These are phyloP conservation scores for Auriculariales sp. DNA, from an alignment of 768 basidiomycete species.

Conservation along the genomic window DNA sequence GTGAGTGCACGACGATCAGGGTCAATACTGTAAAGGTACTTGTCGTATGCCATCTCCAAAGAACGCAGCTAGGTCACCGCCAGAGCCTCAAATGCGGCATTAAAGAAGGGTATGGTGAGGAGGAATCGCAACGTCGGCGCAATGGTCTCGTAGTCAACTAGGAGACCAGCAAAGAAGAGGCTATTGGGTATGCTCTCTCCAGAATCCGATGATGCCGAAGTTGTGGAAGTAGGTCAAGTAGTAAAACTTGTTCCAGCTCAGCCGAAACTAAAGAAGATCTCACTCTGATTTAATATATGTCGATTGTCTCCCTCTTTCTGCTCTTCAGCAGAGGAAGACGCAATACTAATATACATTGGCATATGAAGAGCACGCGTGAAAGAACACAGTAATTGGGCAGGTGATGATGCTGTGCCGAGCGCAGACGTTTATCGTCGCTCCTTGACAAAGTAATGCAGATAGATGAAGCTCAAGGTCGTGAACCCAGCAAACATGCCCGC, in stretches of 20 bases:
- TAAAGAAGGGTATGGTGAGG: conserved; percentile 91
- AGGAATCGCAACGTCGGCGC: conserved; percentile 64
- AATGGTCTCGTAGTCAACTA: conserved; percentile 87
- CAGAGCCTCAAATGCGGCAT: conserved; percentile 93
- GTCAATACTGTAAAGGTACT: conserved; percentile 31
- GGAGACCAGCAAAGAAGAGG: conserved; percentile 83
- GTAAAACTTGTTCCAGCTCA: no score
- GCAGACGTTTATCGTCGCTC: conserved; percentile 36
- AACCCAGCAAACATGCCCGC: conserved; percentile 77
- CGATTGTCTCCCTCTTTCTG: neutral
- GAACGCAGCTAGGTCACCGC: conserved; percentile 94
- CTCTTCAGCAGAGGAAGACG: no score
- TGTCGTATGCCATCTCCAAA: conserved; percentile 79
- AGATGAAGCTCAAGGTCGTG: conserved; percentile 61
- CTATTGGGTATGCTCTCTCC: no score
- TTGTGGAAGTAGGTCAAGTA: no score
- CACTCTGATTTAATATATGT: no score
- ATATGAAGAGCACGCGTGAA: no score
- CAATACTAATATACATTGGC: no score
- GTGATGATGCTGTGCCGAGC: neutral
- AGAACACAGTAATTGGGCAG: no score
- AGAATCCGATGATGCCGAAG: no score
- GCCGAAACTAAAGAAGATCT: no score
- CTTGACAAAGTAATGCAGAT: conserved; percentile 78
- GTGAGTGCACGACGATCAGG: neutral